Evolutionary conservation across 176 grass and related monocot species (phyloP), one percentile per base, ranked within the genome.

Genomic region (Secale cereale): DNA sequence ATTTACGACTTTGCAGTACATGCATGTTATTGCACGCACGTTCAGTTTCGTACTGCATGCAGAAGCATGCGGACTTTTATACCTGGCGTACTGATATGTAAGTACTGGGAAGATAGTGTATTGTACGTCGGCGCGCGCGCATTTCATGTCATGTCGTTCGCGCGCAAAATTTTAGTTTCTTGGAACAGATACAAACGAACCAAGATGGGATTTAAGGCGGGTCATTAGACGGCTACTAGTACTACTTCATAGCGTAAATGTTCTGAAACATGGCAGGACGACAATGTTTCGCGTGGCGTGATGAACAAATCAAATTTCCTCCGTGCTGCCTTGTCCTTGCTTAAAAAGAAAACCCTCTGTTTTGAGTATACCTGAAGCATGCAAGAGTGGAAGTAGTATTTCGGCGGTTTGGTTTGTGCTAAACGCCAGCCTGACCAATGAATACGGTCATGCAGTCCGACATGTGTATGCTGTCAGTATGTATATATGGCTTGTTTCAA

Each of bases 311-410:
- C 39, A 31, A 26, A 33, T 45, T 66, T 37, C 31, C 10, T 32
- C 37, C 52, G 17, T 1, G 50, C 27, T 46, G 57, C 45, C 78
- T 36, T 57, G 19, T 22, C 52, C 52, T 57, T 22, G 2, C 52
- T 57, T 9, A 57, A 9, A 57, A 54, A 54, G 48, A 52, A 52
- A 19, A 16, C 6, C 19, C 52, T 3, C 52, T 64, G 17, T 3
- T 4, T 62, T 30, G 54, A 65, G 82, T 90, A 43, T 59, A 46
- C 65, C 71, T 65, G 15, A 86, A 90, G 79, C 40, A 2, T 43
- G 64, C 50, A 20, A 8, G 50, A 56, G 7, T 8, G 19, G 19
- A 22, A 9, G 52, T 12, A 12, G 36, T 52, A 52, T 52, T 56
- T 46, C 4, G 62, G 30, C 81, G 32, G 32, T 32, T 50, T 6